Evolutionary conservation across 306 rosid genomes (phyloP), one percentile per base, ranked within the genome.

Genomic region (Trichosanthes cucumerina): DNA sequence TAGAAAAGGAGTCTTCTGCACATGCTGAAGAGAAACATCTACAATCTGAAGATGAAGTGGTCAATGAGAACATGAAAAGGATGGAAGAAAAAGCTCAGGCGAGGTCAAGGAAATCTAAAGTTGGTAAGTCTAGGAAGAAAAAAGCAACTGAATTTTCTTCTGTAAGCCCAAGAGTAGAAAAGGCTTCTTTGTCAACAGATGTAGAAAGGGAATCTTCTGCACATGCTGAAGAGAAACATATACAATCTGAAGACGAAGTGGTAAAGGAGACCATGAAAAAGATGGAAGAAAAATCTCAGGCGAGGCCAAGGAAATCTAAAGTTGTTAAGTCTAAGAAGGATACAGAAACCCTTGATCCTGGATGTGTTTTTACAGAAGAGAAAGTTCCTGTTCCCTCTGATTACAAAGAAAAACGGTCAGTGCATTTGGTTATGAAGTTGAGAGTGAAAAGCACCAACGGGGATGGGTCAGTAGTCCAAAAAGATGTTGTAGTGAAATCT

Each of bases 401-500:
- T 57, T 18, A 36, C 19, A 19, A 74, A 52, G 79, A 78, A 72
- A 85, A 81, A 82, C 77, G 33, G 38, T 57, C 79, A 47, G 46
- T 70, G 43, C 75, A 52, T 50, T 80, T 81, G 38, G 72, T 38
- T 75, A 34, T 80, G 85, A 81, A 88, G 81, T 47, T 36, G 50
- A 84, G 72, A 66, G 70, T 57, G 56, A 81, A 43, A 63, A 84
- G 78, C 83, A 82, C 52, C 63, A 79, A 79, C 23, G 84, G 81
- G 78, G 74, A 76, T 65, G 74, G 59, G 62, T 78, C 80, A 78
- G 49, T 24, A 18, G 80, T 78, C 78, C 66, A 63, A 53, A 84
- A 75, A 28, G 87, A 80, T 78, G 49, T 70, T 82, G 33, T 26
- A 74, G 76, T 80, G 82, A 81, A 80, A 84, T 81, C 54, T 84